A percentile compares a stretch with the other conserved stretches of the same genome.
Conservation (phyloP, 257 asterid species). For the Cynanchum wilfordii region DNA sequence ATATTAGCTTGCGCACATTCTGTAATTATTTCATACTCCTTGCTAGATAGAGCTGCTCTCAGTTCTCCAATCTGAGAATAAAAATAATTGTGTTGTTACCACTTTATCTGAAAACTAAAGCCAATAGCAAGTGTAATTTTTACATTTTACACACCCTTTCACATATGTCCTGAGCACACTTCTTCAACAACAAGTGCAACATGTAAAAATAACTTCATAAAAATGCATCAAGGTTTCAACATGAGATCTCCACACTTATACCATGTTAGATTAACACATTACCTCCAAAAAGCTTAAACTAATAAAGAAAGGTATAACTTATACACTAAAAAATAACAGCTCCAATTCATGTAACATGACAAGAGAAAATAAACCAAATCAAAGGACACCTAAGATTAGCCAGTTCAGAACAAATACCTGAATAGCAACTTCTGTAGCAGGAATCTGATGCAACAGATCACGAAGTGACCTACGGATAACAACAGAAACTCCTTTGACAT, state of each 20-base stretch:
- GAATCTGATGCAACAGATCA: slow-evolving; percentile 74
- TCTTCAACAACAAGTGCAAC: not conserved
- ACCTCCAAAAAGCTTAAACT: not conserved
- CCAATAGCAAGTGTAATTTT: not conserved
- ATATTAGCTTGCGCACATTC: slow-evolving; percentile 86
- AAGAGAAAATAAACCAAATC: not conserved
- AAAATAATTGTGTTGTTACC: not conserved
- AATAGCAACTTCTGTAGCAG: slow-evolving; percentile 66
- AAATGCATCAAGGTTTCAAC: not conserved
- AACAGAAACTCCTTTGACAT: slow-evolving; percentile 77
- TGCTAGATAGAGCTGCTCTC: slow-evolving; percentile 91
- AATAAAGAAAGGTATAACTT: not conserved
- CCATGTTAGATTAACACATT: not conserved
- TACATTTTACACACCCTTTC: not conserved
- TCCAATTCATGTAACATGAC: not conserved
- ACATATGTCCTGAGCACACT: not conserved
- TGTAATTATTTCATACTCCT: slow-evolving; percentile 77
- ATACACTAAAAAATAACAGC: not conserved
- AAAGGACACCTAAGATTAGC: not conserved
- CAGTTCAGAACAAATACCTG: slow-evolving; percentile 41
- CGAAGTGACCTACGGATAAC: slow-evolving; percentile 79
- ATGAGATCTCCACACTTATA: not conserved
- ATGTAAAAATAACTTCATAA: not conserved
- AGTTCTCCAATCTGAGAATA: slow-evolving; percentile 70
- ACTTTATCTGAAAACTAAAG: not conserved